Base-by-base conservation (phyloP, 2,329 filamentous ascomycete genomes). In the Epichloe gansuensis region DNA sequence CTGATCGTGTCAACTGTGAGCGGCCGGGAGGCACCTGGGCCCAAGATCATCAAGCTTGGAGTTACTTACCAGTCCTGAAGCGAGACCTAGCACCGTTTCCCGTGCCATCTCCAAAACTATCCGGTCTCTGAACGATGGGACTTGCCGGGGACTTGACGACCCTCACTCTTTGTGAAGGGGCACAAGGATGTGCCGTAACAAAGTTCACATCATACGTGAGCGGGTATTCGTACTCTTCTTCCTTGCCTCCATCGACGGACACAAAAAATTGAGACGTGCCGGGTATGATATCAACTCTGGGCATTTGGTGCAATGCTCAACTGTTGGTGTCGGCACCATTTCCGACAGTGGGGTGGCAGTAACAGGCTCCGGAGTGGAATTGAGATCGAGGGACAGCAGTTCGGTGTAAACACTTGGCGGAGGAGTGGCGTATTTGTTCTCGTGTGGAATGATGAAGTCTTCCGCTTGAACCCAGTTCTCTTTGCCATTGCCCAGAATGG, bases 101-200 rank as follows among this genome's bases (percentile, higher is more conserved):
- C 28, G 69, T 62, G 49, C 66, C 59, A 54, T 71, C 69, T 13
- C 67, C 77, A 11, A 69, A 72, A 15, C 80, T 68, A 55, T 80
- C 76, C 52, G 77, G 75, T 54, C 80, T 75, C 59, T 76, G 77
- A 50, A 81, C 79, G 1, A 76, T 79, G 21, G 80, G 78, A 60
- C 78, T 83, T n/a, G 44, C 75, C 0, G 79, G 76, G 13, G 79
- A 80, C 61, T 77, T 80, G 49, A 83, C 61, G 52, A 83, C 75
- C 56, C 74, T 76, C 2, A 81, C 76, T 52, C 76, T 72, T 49
- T 73, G 72, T 1, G 79, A 80, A 2, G 78, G 75, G 5, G 78
- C 74, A 59, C 82, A 86, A 0, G 82, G 82, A 58, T 84, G 80
- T 0, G 81, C 81, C 1, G 82, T 84, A 17, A 84, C 78, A 61